A percentile compares a stretch with the other conserved stretches of the same genome.
These are phyloP conservation scores for Venturia nashicola DNA, from an alignment of 2,329 filamentous ascomycete genomes.

Conservation along the genomic window DNA sequence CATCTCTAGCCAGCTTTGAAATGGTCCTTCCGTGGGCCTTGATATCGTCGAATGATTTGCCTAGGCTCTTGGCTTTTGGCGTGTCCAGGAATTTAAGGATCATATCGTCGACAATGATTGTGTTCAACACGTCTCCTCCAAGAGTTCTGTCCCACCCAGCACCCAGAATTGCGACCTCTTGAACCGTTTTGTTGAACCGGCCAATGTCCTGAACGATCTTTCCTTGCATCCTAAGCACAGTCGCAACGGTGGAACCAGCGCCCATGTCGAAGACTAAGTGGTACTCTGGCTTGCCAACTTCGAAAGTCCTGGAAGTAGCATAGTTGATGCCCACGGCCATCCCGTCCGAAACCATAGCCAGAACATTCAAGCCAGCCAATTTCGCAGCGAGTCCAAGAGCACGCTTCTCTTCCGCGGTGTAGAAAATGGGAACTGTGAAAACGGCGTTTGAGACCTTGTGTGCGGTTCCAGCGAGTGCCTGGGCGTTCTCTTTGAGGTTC, in stretches of 20 bases:
- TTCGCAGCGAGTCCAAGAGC: slow-evolving; percentile 75
- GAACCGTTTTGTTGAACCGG: slow-evolving; percentile 90
- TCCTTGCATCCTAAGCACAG: slow-evolving; percentile 79
- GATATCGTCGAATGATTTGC: slow-evolving; percentile 50
- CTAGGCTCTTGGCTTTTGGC: slow-evolving; percentile 47
- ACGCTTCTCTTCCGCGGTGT: slow-evolving; percentile 78
- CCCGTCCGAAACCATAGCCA: slow-evolving; percentile 78
- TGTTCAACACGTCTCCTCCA: slow-evolving; percentile 81
- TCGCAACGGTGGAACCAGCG: slow-evolving; percentile 84
- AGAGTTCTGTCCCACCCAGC: slow-evolving; percentile 81
- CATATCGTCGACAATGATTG: slow-evolving; percentile 82
- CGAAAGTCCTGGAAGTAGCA: slow-evolving; percentile 79
- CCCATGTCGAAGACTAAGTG: slow-evolving; percentile 98
- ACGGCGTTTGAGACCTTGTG: slow-evolving; percentile 68
- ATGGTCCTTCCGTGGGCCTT: slow-evolving; percentile 69
- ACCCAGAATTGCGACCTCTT: slow-evolving; percentile 84
- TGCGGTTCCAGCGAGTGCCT: slow-evolving; percentile 65
- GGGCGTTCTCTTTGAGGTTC: slow-evolving; percentile 81
- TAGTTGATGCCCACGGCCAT: slow-evolving; percentile 92
- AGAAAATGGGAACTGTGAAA: slow-evolving; percentile 82
- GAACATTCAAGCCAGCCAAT: slow-evolving; percentile 74
- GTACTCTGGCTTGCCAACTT: slow-evolving; percentile 77
- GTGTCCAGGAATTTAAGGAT: slow-evolving; percentile 55
- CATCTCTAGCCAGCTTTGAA: slow-evolving; percentile 86
- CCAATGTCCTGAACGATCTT: slow-evolving; percentile 81